phyloP scores from a whole-genome alignment of 306 rosid genomes.

The Cicer bijugum region DNA sequence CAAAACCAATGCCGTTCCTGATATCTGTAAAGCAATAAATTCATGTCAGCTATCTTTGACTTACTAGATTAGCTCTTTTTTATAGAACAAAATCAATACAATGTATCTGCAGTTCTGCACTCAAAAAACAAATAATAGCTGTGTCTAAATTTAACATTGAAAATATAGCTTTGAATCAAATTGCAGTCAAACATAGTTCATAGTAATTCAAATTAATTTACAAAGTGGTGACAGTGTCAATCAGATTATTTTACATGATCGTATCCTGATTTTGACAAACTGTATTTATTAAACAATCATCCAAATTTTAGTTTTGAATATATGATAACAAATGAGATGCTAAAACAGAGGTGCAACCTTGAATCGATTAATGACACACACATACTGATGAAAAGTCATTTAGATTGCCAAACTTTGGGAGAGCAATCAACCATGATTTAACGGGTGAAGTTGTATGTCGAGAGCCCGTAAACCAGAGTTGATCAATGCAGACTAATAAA shows the following conservation, averaged over 20 bases:
- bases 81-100: slow-evolving; percentile 28
- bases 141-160: slow-evolving; percentile 7
- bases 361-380: background rate
- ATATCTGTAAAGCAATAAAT: slow-evolving; percentile 64
- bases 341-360: background rate
- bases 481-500: background rate
- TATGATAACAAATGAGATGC: slow-evolving; percentile 5
- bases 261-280: slow-evolving; percentile 5
- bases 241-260: slow-evolving; percentile 12
- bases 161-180: slow-evolving; percentile 24
- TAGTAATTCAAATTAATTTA: background rate
- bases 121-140: background rate
- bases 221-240: background rate
- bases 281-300: background rate
- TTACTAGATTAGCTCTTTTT: slow-evolving; percentile 15
- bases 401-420: background rate
- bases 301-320: slow-evolving; percentile 22
- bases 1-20: slow-evolving; percentile 91
- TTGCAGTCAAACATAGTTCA: slow-evolving; percentile 13
- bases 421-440: background rate
- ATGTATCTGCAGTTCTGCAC: background rate
- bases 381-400: background rate
- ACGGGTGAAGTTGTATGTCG: background rate
- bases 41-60: slow-evolving; percentile 37
- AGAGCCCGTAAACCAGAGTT: slow-evolving; percentile 18